Percentiles rank a stretch among this genome's conserved stretches.
Evolutionary conservation across 805 yeast species (phyloP).

Genomic region (Monosporozyma siamensis): DNA sequence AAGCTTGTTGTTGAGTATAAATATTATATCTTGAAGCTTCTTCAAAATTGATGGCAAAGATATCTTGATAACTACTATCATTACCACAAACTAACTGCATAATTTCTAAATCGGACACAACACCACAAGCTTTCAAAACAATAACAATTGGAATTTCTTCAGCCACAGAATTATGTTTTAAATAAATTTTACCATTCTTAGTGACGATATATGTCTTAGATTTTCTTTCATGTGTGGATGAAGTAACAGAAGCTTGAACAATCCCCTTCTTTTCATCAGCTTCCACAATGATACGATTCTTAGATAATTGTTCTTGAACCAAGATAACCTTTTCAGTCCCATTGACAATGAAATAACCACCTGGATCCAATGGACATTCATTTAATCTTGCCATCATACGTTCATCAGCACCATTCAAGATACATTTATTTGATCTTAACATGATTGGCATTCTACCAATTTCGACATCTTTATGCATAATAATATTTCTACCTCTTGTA

Average conservation of each 20-base stretch:
- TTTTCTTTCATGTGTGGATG: constrained; percentile 96
- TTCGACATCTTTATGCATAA: constrained; percentile 81
- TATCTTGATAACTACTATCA: constrained; percentile 79
- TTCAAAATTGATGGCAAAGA: constrained; percentile 87
- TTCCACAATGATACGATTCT: constrained; percentile 95
- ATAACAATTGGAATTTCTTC: constrained; percentile 95
- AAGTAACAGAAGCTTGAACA: constrained; percentile 95
- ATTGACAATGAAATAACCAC: constrained; percentile 95
- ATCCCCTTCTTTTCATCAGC: constrained; percentile 91
- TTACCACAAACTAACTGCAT: constrained; percentile 91
- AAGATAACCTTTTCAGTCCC: constrained; percentile 97
- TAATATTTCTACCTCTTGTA: constrained; percentile 87
- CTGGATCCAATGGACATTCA: constrained; percentile 97
- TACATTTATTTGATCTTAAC: constrained; percentile 90
- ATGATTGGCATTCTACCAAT: constrained; percentile 99
- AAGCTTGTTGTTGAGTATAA: constrained; percentile 87
- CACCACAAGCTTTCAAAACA: constrained; percentile 89
- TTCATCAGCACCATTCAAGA: constrained; percentile 69
- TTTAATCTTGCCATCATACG: constrained; percentile 75
- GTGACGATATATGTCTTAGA: constrained; percentile 94
- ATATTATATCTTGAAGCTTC: constrained; percentile 82
- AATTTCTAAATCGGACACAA: constrained; percentile 84
- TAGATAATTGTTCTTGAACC: constrained; percentile 92
- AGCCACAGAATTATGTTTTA: constrained; percentile 89
- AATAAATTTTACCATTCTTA: constrained; percentile 76